Evolutionary conservation across 371 early-diverging fungal genomes (phyloP), one percentile per base, ranked within the genome.

Genomic region (Thermomucor indicae-seudaticae): DNA sequence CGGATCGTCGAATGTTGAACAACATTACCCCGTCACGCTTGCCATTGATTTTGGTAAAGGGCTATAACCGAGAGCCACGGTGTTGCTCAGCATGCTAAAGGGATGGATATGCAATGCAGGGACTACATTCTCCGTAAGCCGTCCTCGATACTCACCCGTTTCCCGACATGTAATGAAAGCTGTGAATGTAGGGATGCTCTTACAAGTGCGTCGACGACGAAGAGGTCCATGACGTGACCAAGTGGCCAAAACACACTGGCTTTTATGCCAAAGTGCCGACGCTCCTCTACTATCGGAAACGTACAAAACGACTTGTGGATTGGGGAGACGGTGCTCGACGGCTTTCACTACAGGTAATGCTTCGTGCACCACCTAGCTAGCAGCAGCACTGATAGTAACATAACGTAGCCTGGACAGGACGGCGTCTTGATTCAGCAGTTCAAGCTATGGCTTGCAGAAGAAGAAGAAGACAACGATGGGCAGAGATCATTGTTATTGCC

Each of bases 291-390:
- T 66, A 66, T 39, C 41, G 48, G 17, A 55, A 31, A 17, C 48
- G 42, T 1, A 43, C 57, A 8, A 23, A 42, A 1, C 55, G 54
- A 34, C 16, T 72, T 47, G 53, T 65, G 37, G 66, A 68, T 1
- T 76, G 77, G 77, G 77, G 77, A 23, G 67, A 70, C 30, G 77
- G 70, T 16, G 77, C 77, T 37, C 64, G 69, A 34, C 61, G 67
- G 1, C 64, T 60, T 5, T 64, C 70, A 43, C 39, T 72, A 25
- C 72, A 70, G 44, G 73, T 73, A 37, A 38, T 12, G 39, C 17
- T 29, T 28, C 6, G 37, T 20, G 23, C 19, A 31, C 5, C 1
- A 19, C 37, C 2, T 40, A 17, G 14, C 32, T 32, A 10, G 32
- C 14, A 32, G 7, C 32, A 32, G 32, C 32, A 7, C 55, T 17